Percentiles rank a stretch among this genome's conserved stretches.
These are phyloP conservation scores for Diplogelasinospora grovesii DNA, from an alignment of 495 filamentous ascomycete species.

Conservation along the genomic window DNA sequence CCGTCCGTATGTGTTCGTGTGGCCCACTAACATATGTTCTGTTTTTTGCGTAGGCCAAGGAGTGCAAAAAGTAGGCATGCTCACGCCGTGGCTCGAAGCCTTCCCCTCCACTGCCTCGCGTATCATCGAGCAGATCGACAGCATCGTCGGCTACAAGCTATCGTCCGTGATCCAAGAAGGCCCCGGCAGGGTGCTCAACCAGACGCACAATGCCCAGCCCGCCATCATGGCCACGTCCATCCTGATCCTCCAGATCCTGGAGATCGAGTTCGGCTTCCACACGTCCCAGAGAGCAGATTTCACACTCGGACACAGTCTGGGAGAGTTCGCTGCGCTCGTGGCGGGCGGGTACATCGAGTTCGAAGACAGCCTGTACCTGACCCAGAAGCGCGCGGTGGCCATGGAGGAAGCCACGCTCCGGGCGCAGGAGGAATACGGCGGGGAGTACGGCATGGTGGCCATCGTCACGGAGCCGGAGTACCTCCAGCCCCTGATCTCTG, in stretches of 20 bases:
- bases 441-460: conserved; percentile 90
- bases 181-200: conserved; percentile 65
- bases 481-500: conserved; percentile 57
- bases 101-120: conserved; percentile 69
- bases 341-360: conserved; percentile 72
- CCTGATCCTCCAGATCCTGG: conserved; percentile 82
- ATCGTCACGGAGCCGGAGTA: conserved; percentile 77
- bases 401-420: conserved; percentile 72
- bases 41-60: conserved; percentile 92
- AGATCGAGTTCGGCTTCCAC: conserved; percentile 75
- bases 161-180: conserved; percentile 76
- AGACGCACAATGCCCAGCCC: conserved; percentile 84
- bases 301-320: conserved; percentile 87
- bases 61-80: conserved; percentile 92
- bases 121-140: conserved; percentile 79
- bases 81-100: conserved; percentile 69
- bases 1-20: too few species aligned
- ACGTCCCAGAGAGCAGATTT: conserved; percentile 63
- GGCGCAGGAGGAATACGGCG: conserved; percentile 56
- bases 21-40: neutral
- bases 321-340: conserved; percentile 88
- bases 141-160: conserved; percentile 58
- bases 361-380: conserved; percentile 67
- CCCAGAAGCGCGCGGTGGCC: conserved; percentile 70
- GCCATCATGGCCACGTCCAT: conserved; percentile 94